Conservation (phyloP, 495 filamentous ascomycete genomes). For the Penicillium roqueforti region DNA sequence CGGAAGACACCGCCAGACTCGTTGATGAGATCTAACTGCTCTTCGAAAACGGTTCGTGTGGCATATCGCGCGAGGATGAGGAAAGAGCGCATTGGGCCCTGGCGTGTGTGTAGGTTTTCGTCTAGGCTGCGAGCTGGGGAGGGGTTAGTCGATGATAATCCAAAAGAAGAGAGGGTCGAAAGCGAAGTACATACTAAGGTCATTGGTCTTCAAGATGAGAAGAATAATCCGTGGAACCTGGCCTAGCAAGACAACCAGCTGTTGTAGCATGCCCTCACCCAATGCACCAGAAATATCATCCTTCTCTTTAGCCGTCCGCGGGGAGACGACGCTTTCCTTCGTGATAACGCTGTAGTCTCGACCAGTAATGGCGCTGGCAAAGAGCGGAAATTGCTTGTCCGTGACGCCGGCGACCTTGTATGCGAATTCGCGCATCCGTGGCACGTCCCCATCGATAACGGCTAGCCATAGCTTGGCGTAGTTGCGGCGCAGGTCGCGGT, state of each 20-base stretch:
- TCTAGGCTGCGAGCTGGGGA: constrained; percentile 74
- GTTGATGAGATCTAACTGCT: constrained; percentile 70
- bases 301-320: constrained; percentile 69
- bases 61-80: constrained; percentile 94
- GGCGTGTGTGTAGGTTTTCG: constrained; percentile 84
- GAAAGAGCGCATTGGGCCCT: constrained; percentile 84
- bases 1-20: constrained; percentile 52
- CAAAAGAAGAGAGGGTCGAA: background rate
- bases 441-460: constrained; percentile 81
- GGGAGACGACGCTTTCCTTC: constrained; percentile 54
- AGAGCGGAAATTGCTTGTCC: constrained; percentile 91
- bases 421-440: constrained; percentile 81
- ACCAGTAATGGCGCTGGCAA: constrained; percentile 95
- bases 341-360: constrained; percentile 77
- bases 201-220: constrained; percentile 96
- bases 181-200: constrained; percentile 61
- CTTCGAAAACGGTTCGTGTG: constrained; percentile 79
- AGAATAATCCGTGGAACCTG: constrained; percentile 89
- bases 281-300: constrained; percentile 75
- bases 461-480: constrained; percentile 99
- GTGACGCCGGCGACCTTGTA: constrained; percentile 82
- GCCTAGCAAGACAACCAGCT: constrained; percentile 83
- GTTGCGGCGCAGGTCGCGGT: constrained; percentile 66
- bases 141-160: constrained; percentile 12
- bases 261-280: constrained; percentile 79